Base-by-base conservation (phyloP, 257 asterid species). In the Jaltomata sinuosa region DNA sequence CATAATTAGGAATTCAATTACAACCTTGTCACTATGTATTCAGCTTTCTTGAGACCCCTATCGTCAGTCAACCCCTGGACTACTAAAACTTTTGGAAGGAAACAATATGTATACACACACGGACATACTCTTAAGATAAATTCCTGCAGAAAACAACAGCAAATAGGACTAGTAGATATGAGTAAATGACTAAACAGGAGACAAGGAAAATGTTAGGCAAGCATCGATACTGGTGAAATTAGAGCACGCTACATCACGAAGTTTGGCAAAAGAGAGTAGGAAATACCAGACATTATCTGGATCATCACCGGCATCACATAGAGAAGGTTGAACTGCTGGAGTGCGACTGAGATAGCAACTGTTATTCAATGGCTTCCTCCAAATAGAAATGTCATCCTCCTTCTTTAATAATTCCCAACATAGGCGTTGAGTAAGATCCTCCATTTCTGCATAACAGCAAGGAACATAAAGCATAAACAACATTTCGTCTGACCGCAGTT, bases 271-370 rank as follows among this genome's bases (percentile, higher is more conserved):
- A 76, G 11, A 15, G 81, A 82, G 42, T 50, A 64, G 64, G 14
- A 87, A 80, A 82, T 92, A 91, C 97, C 93, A 93, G 86, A 87
- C 91, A 55, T 88, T 79, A 16, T 93, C 95, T 40, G 94, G 93
- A 84, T 91, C 65, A 50, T 91, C 91, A 12, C 88, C 82, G 9
- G 79, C 27, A 31, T 65, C 89, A 54, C 95, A 90, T 72, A 91
- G 80, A 31, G 90, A 79, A 82, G 94, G 94, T 74, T 74, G 80
- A 49, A 40, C 88, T 49, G 85, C 83, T 50, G 81, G 85, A 54
- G 82, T 87, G 1, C 90, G 92, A 89, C 50, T 86, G 85, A 90
- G 86, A 87, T 93, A 93, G 88, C 92, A 90, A 67, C 90, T 92
- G 65, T 92, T 91, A 76, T 92, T 90, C 50, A 81, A 79, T 27